Percentiles rank a stretch among this genome's conserved stretches.
phyloP scores from a whole-genome alignment of 768 basidiomycete genomes.

The Hygrocybe coccinea region DNA sequence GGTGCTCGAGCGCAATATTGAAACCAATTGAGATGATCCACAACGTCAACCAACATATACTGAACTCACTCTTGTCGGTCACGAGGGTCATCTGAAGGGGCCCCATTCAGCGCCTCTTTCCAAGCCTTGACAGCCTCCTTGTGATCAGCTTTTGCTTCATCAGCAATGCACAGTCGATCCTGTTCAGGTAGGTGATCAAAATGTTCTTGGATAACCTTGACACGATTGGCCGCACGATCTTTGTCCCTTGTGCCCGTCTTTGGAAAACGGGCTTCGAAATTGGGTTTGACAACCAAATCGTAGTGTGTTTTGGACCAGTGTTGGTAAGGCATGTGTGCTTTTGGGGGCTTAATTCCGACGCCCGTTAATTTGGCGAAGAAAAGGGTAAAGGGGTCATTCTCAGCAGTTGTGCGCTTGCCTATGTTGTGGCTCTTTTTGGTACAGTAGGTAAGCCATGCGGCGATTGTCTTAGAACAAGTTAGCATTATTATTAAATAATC shows the following conservation, averaged over 20 bases:
- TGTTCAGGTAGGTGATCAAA: neutral
- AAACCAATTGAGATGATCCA: too few species aligned
- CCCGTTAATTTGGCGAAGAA: slow-evolving; percentile 2
- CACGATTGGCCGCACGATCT: neutral
- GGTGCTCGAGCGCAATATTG: neutral
- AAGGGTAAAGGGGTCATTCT: neutral
- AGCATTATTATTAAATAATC: too few species aligned
- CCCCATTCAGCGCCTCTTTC: neutral
- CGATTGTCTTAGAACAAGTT: too few species aligned
- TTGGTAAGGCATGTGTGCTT: neutral
- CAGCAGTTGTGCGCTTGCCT: neutral
- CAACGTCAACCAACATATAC: too few species aligned
- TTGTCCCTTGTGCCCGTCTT: neutral
- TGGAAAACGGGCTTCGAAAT: neutral
- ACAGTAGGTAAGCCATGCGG: neutral
- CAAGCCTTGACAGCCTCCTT: neutral
- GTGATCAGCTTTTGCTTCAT: neutral
- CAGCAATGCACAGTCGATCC: neutral
- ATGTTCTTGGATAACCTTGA: neutral
- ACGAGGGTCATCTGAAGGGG: neutral
- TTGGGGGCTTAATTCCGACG: neutral
- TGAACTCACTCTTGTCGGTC: slow-evolving; percentile 2
- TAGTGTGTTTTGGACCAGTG: neutral
- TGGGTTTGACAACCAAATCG: neutral
- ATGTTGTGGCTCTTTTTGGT: neutral